These are phyloP conservation scores for Singerocomus rubriflavus DNA, from an alignment of 1,284 basidiomycete species.

Conservation along the genomic window DNA sequence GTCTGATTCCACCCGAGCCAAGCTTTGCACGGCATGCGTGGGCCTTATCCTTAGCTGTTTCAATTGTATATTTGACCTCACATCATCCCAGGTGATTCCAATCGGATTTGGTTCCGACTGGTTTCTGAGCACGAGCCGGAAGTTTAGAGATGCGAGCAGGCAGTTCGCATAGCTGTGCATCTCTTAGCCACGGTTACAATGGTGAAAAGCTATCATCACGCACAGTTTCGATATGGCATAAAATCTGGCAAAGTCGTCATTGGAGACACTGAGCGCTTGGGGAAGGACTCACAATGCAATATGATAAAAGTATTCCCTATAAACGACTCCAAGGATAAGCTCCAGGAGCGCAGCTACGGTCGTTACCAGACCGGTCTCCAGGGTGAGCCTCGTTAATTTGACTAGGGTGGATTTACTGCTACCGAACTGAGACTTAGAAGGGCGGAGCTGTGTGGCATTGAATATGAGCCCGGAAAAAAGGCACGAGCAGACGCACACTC, in stretches of 20 bases:
- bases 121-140: conserved; percentile 10
- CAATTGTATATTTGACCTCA: background rate
- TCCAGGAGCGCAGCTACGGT: conserved; percentile 19
- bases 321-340: conserved; percentile 12
- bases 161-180: conserved; percentile 21
- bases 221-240: conserved; percentile 27
- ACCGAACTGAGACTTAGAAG: conserved; percentile 2
- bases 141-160: conserved; percentile 24
- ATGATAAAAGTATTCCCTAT: conserved; percentile 4
- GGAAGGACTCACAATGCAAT: conserved; percentile 20
- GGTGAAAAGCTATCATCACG: background rate
- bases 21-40: background rate
- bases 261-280: fast-evolving
- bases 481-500: conserved; percentile 10
- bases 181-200: background rate
- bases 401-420: conserved; percentile 3
- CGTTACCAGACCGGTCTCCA: conserved; percentile 29
- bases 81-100: conserved; percentile 10
- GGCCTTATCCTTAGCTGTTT: too few species aligned
- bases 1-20: background rate
- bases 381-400: conserved; percentile 21
- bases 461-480: background rate
- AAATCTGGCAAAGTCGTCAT: conserved; percentile 13
- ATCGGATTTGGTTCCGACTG: conserved; percentile 1
- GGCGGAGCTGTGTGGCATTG: conserved; percentile 12